Evolutionary conservation across 331 rosid species (phyloP), one percentile per base, ranked within the genome.

Genomic region (Malus hybrid): DNA sequence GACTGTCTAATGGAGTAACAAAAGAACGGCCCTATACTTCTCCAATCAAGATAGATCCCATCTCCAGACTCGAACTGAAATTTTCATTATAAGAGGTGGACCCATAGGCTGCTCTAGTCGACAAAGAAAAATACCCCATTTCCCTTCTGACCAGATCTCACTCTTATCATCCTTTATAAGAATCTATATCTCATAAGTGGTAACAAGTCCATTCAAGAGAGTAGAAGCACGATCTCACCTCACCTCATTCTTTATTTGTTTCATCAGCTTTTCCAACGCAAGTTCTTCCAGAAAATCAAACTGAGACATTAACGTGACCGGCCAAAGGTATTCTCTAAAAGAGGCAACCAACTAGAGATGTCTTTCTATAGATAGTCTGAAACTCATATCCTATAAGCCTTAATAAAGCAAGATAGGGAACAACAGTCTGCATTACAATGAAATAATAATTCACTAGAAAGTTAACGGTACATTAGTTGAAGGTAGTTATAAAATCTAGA

Each of bases 161-260:
- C 59, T 32, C 27, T 34, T 5, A 27, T 24, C n/a, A 14, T 4
- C 50, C 20, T 29, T 28, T 13, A 8, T 6, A 80, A 36, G 16
- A 7, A 36, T 34, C 72, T 59, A 28, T n/a, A 36, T 69, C 22
- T 32, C 65, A n/a, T 24, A 27, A 27, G 66, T 13, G 34, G 33
- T 56, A 70, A 70, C 73, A 57, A 50, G 31, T 54, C 56, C 60
- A 59, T 55, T 62, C 4, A 6, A 52, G 46, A 33, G 57, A 61
- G 22, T 34, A 29, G 33, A 52, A 69, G 44, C 19, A 31, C 22
- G 4, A 59, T 57, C 77, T 10, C 7, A 52, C 20, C 57, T 61
- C 78, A 66, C 7, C 33, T 60, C 54, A 75, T 63, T 78, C 81
- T 75, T 29, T 48, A 1, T 50, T 71, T 24, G 52, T 52, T 20